A percentile compares a stretch with the other conserved stretches of the same genome.
Conservation (phyloP, 257 asterid genomes). For the Thymus quinquecostatus region DNA sequence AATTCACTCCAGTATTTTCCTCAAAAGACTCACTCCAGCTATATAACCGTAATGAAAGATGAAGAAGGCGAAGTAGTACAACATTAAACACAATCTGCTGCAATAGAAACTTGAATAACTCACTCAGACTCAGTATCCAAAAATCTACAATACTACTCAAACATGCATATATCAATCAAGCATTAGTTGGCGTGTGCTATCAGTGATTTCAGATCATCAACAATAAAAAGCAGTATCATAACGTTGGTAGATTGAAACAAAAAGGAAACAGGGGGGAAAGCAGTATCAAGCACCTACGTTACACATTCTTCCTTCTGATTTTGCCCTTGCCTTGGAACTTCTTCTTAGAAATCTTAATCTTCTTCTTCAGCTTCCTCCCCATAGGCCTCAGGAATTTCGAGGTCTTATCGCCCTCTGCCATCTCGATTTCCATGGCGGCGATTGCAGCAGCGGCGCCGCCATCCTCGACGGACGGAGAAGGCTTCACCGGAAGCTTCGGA, state of each 20-base stretch:
- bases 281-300: constrained; percentile 13
- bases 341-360: constrained; percentile 69
- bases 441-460: constrained; percentile 22
- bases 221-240: neutral
- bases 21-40: no score
- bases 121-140: neutral
- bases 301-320: constrained; percentile 65
- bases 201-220: neutral
- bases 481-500: constrained; percentile 76
- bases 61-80: no score
- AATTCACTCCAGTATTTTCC: no score
- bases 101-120: no score
- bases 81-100: no score
- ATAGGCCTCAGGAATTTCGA: constrained; percentile 61
- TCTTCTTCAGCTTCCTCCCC: constrained; percentile 88
- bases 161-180: neutral
- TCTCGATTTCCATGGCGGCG: constrained; percentile 54
- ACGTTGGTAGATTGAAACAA: neutral
- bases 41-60: no score
- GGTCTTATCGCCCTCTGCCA: constrained; percentile 41
- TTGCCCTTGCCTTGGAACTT: constrained; percentile 72
- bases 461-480: constrained; percentile 30
- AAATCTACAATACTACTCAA: neutral
- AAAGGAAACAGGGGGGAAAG: neutral
- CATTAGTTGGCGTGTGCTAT: neutral